Conservation (phyloP, 441 rosid species). For the Daphne laureola region DNA sequence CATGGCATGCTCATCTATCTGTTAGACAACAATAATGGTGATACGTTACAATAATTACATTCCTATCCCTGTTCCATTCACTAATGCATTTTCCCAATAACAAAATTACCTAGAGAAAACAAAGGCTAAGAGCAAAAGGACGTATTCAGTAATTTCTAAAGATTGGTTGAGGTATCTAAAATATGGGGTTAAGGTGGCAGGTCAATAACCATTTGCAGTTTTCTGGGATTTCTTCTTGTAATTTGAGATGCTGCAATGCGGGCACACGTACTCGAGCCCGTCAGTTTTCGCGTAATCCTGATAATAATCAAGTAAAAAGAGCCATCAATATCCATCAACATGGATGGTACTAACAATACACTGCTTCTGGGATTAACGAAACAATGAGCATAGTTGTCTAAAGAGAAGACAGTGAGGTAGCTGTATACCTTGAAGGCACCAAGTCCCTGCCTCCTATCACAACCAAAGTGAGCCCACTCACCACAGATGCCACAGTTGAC, state of each 20-base stretch:
- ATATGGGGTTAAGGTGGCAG: slow-evolving; percentile 10
- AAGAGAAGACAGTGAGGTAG: not conserved
- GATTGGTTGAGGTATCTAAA: slow-evolving; percentile 6
- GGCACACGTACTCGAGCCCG: slow-evolving; percentile 93
- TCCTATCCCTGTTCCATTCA: slow-evolving; percentile 23
- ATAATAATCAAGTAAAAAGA: slow-evolving; percentile 16
- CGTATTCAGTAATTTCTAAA: not conserved
- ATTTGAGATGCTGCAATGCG: slow-evolving; percentile 82
- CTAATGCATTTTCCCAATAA: slow-evolving; percentile 15
- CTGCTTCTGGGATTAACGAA: too few relatives aligned
- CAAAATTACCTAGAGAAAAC: slow-evolving; percentile 3
- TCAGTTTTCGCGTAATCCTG: slow-evolving; percentile 99
- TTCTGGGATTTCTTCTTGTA: slow-evolving; percentile 86
- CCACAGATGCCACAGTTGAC: slow-evolving; percentile 96
- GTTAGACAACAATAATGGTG: slow-evolving; percentile 42
- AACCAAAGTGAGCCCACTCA: slow-evolving; percentile 99
- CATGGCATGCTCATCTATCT: slow-evolving; percentile 25
- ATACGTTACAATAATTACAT: slow-evolving; percentile 42
- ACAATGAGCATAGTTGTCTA: not conserved
- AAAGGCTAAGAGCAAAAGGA: slow-evolving; percentile 4
- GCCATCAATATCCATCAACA: not conserved
- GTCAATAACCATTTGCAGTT: slow-evolving; percentile 55
- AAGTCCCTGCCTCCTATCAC: slow-evolving; percentile 96
- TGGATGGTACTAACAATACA: not conserved
- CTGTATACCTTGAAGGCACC: slow-evolving; percentile 88